These are phyloP conservation scores for Plectosphaerella plurivora DNA, from an alignment of 2,329 filamentous ascomycete species.

Conservation along the genomic window DNA sequence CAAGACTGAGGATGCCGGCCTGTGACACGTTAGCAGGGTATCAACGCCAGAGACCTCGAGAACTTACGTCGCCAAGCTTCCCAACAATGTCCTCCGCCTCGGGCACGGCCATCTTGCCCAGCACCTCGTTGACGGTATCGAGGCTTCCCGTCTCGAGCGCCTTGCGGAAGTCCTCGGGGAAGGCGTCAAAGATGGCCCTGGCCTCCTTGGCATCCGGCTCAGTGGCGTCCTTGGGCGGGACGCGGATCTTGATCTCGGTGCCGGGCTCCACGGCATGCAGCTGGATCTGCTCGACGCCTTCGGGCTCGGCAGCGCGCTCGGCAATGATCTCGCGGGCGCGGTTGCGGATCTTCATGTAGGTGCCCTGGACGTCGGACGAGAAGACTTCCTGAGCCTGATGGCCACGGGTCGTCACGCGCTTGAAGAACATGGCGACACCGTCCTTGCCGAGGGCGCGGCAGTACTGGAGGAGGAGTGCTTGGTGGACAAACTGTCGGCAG, in stretches of 20 bases:
- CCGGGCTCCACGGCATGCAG: conserved; percentile 92
- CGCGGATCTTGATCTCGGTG: conserved; percentile 83
- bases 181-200: conserved; percentile 76
- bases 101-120: conserved; percentile 83
- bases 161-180: conserved; percentile 73
- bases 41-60: background rate
- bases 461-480: conserved; percentile 89
- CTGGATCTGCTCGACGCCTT: conserved; percentile 91
- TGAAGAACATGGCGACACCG: conserved; percentile 91
- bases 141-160: conserved; percentile 86
- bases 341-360: conserved; percentile 75
- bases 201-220: conserved; percentile 61
- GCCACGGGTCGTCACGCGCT: conserved; percentile 81
- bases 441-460: conserved; percentile 85
- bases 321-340: conserved; percentile 68
- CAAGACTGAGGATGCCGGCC: conserved; percentile 84
- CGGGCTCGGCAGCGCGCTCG: conserved; percentile 45
- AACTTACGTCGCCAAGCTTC: conserved; percentile 64
- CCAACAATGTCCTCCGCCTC: conserved; percentile 83
- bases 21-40: conserved; percentile 27
- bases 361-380: conserved; percentile 85
- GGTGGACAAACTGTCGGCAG: conserved; percentile 84
- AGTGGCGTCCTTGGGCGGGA: conserved; percentile 65
- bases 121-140: conserved; percentile 54
- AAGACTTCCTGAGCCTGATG: conserved; percentile 92